Conservation (phyloP, 1,284 basidiomycete species). For the Tetrapyrgos nigripes region DNA sequence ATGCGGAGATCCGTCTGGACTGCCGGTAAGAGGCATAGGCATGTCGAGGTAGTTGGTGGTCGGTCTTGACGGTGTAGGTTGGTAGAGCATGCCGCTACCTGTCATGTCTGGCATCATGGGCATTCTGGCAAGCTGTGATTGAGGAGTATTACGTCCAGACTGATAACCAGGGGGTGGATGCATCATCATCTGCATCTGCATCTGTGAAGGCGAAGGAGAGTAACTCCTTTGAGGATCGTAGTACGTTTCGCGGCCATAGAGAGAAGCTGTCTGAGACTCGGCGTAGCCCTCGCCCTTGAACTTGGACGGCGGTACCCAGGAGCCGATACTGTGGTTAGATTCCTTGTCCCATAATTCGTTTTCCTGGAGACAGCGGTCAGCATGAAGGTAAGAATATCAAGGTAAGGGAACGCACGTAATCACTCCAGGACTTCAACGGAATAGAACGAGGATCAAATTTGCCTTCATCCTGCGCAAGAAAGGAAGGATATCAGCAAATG, state of each 20-base stretch:
- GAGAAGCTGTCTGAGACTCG: slow-evolving; percentile 74
- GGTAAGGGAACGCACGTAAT: slow-evolving; percentile 66
- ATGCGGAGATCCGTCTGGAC: slow-evolving; percentile 52
- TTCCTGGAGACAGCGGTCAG: slow-evolving; percentile 53
- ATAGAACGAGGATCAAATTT: slow-evolving; percentile 94
- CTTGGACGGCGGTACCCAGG: slow-evolving; percentile 79
- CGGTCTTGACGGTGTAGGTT: slow-evolving; percentile 71
- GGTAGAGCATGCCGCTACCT: slow-evolving; percentile 50
- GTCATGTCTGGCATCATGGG: slow-evolving; percentile 42
- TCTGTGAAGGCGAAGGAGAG: slow-evolving; percentile 74
- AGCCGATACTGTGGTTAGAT: slow-evolving; percentile 89
- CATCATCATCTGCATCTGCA: slow-evolving; percentile 40
- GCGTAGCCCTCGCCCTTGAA: slow-evolving; percentile 74
- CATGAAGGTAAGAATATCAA: not conserved
- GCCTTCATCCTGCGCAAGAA: slow-evolving; percentile 81
- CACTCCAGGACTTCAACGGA: slow-evolving; percentile 95
- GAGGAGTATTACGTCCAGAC: slow-evolving; percentile 80
- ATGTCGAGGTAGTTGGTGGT: slow-evolving; percentile 79
- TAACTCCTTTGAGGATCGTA: slow-evolving; percentile 71
- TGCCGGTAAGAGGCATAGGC: slow-evolving; percentile 60
- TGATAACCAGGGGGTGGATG: slow-evolving; percentile 71
- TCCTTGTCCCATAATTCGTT: slow-evolving; percentile 98
- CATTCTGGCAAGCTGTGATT: slow-evolving; percentile 39
- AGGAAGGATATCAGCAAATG: slow-evolving; percentile 17
- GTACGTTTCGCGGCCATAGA: slow-evolving; percentile 84